These are phyloP conservation scores for Globisporangium cederbergense DNA, from an alignment of 352 stramenopile species.

Conservation along the genomic window DNA sequence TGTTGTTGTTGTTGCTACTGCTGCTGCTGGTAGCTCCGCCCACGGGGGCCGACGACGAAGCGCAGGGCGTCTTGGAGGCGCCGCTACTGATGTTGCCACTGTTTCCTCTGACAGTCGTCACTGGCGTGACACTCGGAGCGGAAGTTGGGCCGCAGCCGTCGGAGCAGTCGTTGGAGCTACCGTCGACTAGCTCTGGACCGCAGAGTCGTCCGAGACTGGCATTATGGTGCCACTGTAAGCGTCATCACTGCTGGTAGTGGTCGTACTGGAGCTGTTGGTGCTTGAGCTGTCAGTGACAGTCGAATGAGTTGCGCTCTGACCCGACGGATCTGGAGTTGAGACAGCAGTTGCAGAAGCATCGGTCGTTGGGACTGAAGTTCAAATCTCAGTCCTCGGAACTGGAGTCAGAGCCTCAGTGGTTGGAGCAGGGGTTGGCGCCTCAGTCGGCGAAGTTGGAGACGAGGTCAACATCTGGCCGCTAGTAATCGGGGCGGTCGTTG, in stretches of 20 bases:
- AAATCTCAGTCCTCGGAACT: no score
- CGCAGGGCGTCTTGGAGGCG: neutral
- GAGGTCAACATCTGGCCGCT: neutral
- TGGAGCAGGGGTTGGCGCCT: neutral
- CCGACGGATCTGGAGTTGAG: neutral
- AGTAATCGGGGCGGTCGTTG: neutral
- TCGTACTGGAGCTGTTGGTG: no score
- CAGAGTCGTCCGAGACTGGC: no score
- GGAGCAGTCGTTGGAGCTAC: neutral
- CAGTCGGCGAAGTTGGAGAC: neutral
- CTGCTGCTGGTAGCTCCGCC: neutral
- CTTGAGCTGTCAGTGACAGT: neutral
- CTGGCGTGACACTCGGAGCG: conserved; percentile 1
- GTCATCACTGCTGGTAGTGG: no score
- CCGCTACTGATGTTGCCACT: neutral
- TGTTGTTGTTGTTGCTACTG: neutral
- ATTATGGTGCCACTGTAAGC: no score
- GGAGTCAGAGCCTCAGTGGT: neutral
- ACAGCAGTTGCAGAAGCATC: neutral
- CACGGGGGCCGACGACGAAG: neutral
- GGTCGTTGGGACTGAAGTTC: neutral
- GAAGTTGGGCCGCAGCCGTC: neutral
- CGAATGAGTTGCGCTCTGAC: neutral
- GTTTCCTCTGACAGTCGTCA: neutral
- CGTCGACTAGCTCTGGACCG: no score